phyloP scores from a whole-genome alignment of 2,329 filamentous ascomycete species.

The Neospermospora avenae region DNA sequence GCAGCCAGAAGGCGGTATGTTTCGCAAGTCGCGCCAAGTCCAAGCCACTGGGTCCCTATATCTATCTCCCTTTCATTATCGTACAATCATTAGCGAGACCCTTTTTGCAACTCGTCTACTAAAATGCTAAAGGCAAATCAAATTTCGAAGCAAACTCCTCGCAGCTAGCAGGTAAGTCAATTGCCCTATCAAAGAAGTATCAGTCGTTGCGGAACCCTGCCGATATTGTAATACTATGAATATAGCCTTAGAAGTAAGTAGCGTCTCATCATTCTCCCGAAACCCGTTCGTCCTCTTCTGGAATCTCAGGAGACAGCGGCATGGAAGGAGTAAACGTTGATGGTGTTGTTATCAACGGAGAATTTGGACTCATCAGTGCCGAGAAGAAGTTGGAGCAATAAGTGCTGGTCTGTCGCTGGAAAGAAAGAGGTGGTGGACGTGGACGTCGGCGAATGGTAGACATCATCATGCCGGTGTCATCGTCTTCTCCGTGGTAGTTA shows the following conservation, averaged over 20 bases:
- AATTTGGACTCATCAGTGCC: not conserved
- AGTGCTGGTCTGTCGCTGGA: not conserved
- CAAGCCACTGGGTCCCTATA: not conserved
- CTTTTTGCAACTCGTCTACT: not conserved
- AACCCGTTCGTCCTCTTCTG: not conserved
- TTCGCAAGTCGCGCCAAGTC: not conserved
- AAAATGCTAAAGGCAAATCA: not conserved
- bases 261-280: not conserved
- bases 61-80: not conserved
- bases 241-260: not conserved
- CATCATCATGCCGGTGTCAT: not conserved
- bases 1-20: not conserved
- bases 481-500: not conserved
- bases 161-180: not conserved
- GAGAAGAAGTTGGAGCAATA: not conserved
- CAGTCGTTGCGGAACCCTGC: not conserved
- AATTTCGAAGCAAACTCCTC: not conserved
- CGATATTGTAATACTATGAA: not conserved
- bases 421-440: not conserved
- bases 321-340: not conserved
- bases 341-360: not conserved
- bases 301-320: not conserved
- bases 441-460: not conserved
- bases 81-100: not conserved
- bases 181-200: not conserved